Base-by-base conservation (phyloP, 352 stramenopile species). In the Pythium volutum region DNA sequence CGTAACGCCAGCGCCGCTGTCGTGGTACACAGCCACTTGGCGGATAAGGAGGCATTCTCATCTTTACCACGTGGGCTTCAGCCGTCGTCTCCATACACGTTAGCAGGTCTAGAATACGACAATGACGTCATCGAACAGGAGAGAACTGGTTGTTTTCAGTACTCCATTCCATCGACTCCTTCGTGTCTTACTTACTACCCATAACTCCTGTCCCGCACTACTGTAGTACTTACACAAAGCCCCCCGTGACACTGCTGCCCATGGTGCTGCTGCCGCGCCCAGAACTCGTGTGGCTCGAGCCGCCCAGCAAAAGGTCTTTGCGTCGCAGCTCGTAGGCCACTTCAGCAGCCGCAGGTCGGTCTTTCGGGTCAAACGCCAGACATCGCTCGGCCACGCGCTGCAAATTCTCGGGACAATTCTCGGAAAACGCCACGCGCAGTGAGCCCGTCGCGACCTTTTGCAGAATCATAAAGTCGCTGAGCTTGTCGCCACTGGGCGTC, bases 271-370 rank as follows among this genome's bases (percentile, higher is more conserved):
- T 33, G 29, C 31, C 31, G 14, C 31, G 31, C 31, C 8, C 31
- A 11, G 31, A 11, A 36, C 31, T 16, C 26, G 57, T 57, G 7
- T 62, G 49, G 45, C 18, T 59, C 29, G 55, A 56, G 26, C 49
- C 55, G 33, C 42, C 62, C n/a, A 77, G 58, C 38, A 89, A 55
- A 11, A 89, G 27, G 36, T 86, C 77, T 14, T 67, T 66, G 36
- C 78, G 73, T 27, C 80, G 79, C 43, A 92, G 55, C 62, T 84
- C 65, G 57, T 88, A 91, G 16, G 81, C 78, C 12, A 89, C 64
- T 34, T 86, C 67, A 9, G 77, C 71, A 22, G 83, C 80, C 7
- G 67, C 61, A 16, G 83, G 83, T 5, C 83, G 75, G 18, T 85
- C 61, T 22, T 62, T 66, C 29, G 80, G 79, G 59, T 89, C 64